Percentiles rank a stretch among this genome's conserved stretches.
Conservation (phyloP, 345 rosid genomes). For the Boechera retrofracta region DNA sequence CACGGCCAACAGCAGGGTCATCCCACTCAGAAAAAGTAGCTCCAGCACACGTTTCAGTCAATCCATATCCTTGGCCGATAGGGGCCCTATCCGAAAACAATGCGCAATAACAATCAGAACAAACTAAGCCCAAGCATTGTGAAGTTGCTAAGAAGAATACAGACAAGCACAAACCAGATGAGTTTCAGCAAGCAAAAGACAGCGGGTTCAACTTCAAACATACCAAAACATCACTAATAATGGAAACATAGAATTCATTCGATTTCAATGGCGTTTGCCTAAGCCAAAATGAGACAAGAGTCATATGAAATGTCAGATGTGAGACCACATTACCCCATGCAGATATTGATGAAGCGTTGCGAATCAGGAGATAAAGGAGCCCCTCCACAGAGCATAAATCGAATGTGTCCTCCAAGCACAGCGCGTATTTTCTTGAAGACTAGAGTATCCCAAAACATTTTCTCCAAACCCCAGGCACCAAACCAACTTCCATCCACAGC, state of each 20-base stretch:
- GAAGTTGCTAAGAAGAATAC: conserved; percentile 6
- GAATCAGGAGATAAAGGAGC: conserved; percentile 90
- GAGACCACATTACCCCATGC: conserved; percentile 73
- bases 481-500: conserved; percentile 90
- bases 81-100: conserved; percentile 61
- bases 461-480: conserved; percentile 94
- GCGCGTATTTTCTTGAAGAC: conserved; percentile 69
- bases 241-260: not conserved
- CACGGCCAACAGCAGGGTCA: conserved; percentile 76
- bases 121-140: conserved; percentile 19
- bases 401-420: conserved; percentile 76
- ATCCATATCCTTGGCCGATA: conserved; percentile 89
- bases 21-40: conserved; percentile 84
- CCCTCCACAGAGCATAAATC: conserved; percentile 84
- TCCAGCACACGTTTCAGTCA: conserved; percentile 96
- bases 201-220: not conserved
- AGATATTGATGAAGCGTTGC: conserved; percentile 87
- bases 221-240: not conserved
- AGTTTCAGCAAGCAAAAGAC: not conserved
- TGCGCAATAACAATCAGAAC: conserved; percentile 19
- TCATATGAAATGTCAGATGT: conserved; percentile 15
- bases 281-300: conserved; percentile 1
- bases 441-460: conserved; percentile 66
- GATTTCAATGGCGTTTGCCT: not conserved
- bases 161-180: not conserved